Evolutionary conservation across 2,329 filamentous ascomycete species (phyloP), one percentile per base, ranked within the genome.

Genomic region (Fusarium haematococcum): DNA sequence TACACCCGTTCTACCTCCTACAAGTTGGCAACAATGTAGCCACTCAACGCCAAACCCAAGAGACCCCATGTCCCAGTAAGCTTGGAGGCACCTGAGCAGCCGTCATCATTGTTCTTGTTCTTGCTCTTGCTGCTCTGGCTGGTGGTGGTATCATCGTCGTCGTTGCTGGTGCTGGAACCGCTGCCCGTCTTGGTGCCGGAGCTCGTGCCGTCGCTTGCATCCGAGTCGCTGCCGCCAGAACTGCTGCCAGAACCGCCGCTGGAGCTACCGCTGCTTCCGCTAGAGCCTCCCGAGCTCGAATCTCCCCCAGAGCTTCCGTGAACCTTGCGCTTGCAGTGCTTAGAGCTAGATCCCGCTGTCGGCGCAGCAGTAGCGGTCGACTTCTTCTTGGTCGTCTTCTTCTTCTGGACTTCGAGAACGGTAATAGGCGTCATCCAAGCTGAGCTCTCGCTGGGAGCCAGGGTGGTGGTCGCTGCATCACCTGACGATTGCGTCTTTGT

Each of bases 391-490:
- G 39, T 50, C 20, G 63, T 62, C 0, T 54, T 45, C 3, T 41
- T 58, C 52, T 74, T 78, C 13, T 52, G 23, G 0, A 65, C 10
- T 6, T 77, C 73, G 0, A 76, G 57, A 0, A 78, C 54, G 0
- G 76, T 76, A 5, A 78, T 67, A 8, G 76, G 54, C 5, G 76
- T 78, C 76, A 78, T 78, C 73, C 71, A 70, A 1, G 60, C n/a
- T 0, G 67, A 56, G 23, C 67, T 78, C 41, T 76, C 69, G 1
- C 66, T 68, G 0, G 75, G 43, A 2, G 65, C 23, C 13, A 78
- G 57, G 0, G 73, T 77, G 0, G 70, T 75, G 2, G 70, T 75
- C 27, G 16, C 10, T 27, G 65, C 5, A 4, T 37, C 18, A 6
- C 48, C 70, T 6, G 65, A 61, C 0, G 68, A 63, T 0, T 62